A percentile compares a stretch with the other conserved stretches of the same genome.
phyloP scores from a whole-genome alignment of 2,329 filamentous ascomycete species.

The Alternaria triticina region DNA sequence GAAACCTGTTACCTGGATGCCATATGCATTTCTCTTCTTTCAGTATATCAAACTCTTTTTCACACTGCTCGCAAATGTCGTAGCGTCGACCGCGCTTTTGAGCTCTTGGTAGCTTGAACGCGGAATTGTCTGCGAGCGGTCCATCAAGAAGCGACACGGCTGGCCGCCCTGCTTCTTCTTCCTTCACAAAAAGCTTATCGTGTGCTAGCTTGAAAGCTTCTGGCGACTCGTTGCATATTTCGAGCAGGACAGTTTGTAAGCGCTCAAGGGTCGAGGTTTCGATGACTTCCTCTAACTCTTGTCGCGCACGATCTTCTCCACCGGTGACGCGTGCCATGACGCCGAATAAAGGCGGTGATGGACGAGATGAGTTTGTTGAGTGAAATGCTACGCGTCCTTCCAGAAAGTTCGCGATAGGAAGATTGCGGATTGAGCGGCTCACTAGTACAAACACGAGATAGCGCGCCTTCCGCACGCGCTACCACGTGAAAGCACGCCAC shows the following conservation, averaged over 20 bases:
- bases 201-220: not conserved
- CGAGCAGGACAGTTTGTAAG: not conserved
- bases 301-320: not conserved
- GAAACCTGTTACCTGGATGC: not conserved
- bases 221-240: not conserved
- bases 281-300: not conserved
- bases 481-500: not conserved
- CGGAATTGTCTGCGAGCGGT: not conserved
- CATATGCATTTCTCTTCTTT: not conserved
- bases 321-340: not conserved
- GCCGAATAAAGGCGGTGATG: not conserved
- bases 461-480: not conserved
- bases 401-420: not conserved
- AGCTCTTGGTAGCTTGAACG: not conserved
- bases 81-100: not conserved
- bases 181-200: not conserved
- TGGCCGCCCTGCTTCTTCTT: not conserved
- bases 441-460: not conserved
- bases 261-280: not conserved
- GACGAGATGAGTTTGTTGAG: not conserved
- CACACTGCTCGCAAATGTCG: not conserved
- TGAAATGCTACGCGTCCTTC: not conserved
- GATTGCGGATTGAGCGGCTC: not conserved
- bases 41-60: not conserved
- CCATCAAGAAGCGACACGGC: not conserved